These are phyloP conservation scores for Setaria italica DNA, from an alignment of 202 grass and related monocot species.

Conservation along the genomic window DNA sequence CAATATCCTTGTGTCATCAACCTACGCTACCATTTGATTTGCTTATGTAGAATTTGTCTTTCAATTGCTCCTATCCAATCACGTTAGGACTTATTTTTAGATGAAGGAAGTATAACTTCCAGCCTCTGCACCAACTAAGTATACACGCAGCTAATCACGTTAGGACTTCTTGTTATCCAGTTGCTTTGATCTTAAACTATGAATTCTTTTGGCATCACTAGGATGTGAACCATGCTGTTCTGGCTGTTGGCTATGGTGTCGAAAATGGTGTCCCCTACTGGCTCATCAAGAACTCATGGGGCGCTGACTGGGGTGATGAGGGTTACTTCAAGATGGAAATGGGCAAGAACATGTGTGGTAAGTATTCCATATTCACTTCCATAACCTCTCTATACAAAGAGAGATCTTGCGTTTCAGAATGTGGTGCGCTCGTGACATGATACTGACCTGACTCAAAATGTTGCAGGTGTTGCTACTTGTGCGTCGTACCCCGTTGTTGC, in stretches of 20 bases:
- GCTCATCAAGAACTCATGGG: slow-evolving; percentile 99
- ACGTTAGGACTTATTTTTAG: not conserved
- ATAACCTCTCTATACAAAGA: not conserved
- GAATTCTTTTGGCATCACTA: slow-evolving; percentile 35
- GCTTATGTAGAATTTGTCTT: not conserved
- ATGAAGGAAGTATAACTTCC: not conserved
- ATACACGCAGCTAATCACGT: not conserved
- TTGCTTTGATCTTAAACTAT: not conserved
- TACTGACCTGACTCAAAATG: slow-evolving; percentile 33
- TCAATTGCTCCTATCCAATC: not conserved
- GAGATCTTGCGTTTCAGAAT: not conserved
- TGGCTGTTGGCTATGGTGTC: slow-evolving; percentile 95
- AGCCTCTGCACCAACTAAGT: not conserved
- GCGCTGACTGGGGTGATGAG: slow-evolving; percentile 73
- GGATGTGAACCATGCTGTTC: slow-evolving; percentile 99
- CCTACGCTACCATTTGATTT: not conserved
- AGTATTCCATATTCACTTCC: slow-evolving; percentile 36
- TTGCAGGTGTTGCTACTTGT: slow-evolving; percentile 76
- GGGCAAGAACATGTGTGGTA: slow-evolving; percentile 99
- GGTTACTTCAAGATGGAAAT: slow-evolving; percentile 99
- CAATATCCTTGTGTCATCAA: not conserved
- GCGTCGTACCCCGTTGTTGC: slow-evolving; percentile 72
- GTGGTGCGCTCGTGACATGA: not conserved
- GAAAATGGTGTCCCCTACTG: slow-evolving; percentile 81
- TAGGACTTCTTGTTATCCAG: not conserved